Evolutionary conservation across 768 basidiomycete genomes (phyloP).

Genomic region (Rickenella mellea): DNA sequence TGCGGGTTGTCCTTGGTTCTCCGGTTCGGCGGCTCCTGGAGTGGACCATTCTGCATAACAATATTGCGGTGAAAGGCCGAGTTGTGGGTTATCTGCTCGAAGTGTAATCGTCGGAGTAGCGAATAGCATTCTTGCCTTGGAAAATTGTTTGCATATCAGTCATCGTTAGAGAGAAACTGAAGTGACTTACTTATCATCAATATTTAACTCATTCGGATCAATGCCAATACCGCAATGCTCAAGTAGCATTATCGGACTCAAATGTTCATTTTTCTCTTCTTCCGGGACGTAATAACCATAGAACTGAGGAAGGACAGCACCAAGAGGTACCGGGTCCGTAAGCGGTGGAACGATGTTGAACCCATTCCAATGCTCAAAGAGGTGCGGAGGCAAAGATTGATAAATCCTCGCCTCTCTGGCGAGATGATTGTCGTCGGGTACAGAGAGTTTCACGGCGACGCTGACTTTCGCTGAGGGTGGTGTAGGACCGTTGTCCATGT

Average conservation of each 20-base stretch:
- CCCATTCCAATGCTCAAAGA: slow-evolving; percentile 43
- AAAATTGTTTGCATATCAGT: background rate
- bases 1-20: slow-evolving; percentile 20
- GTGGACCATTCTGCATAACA: slow-evolving; percentile 28
- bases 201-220: slow-evolving; percentile 13
- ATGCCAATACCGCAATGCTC: slow-evolving; percentile 32
- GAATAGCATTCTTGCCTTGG: slow-evolving; percentile 26
- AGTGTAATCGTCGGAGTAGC: slow-evolving; percentile 28
- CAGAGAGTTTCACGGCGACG: slow-evolving; percentile 20
- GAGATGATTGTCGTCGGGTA: slow-evolving; percentile 7
- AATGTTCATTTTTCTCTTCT: slow-evolving; percentile 10
- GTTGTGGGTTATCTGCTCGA: slow-evolving; percentile 25
- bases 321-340: slow-evolving; percentile 31
- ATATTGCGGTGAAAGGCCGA: slow-evolving; percentile 31
- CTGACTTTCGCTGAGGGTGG: slow-evolving; percentile 13
- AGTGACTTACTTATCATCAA: slow-evolving; percentile 26
- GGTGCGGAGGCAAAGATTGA: slow-evolving; percentile 31
- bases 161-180: background rate
- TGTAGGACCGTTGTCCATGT: slow-evolving; percentile 5
- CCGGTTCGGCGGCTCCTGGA: slow-evolving; percentile 20
- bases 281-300: slow-evolving; percentile 29
- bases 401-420: slow-evolving; percentile 35
- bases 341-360: slow-evolving; percentile 34
- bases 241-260: slow-evolving; percentile 33
- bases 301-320: slow-evolving; percentile 50